Conservation (phyloP, 768 basidiomycete genomes). For the Agaricus blazei region DNA sequence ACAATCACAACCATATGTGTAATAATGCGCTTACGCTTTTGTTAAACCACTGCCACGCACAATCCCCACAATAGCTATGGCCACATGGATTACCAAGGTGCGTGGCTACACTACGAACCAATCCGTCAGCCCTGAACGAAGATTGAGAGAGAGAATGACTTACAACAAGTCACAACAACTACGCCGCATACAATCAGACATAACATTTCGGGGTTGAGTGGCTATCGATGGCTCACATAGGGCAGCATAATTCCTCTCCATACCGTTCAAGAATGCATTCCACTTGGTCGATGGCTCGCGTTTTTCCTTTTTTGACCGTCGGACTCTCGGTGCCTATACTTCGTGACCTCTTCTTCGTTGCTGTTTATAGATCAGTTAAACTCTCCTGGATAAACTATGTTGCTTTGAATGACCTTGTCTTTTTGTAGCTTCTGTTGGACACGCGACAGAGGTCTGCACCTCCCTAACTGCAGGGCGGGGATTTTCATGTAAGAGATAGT, state of each 20-base stretch:
- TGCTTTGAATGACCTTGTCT: neutral
- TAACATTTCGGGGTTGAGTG: neutral
- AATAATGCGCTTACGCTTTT: conserved; percentile 38
- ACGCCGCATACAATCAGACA: conserved; percentile 11
- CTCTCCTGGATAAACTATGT: too few relatives aligned
- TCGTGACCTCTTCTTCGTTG: conserved; percentile 14
- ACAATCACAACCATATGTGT: too few relatives aligned
- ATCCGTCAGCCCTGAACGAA: neutral
- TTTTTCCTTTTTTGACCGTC: conserved; percentile 39
- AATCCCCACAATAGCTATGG: conserved; percentile 67
- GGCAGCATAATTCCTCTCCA: conserved; percentile 64
- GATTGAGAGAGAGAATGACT: conserved; percentile 18
- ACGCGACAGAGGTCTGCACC: neutral
- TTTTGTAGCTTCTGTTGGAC: neutral
- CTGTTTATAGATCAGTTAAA: too few relatives aligned
- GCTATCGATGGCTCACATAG: conserved; percentile 49
- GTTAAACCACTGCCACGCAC: conserved; percentile 55
- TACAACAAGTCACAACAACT: conserved; percentile 75
- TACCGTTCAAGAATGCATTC: conserved; percentile 36
- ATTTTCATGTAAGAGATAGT: neutral
- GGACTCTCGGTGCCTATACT: conserved; percentile 9
- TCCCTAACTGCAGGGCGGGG: neutral
- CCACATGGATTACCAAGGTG: conserved; percentile 70
- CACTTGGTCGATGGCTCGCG: conserved; percentile 23
- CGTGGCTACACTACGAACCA: conserved; percentile 43